Evolutionary conservation across 352 stramenopile species (phyloP).

Genomic region (Globisporangium abappressorium): DNA sequence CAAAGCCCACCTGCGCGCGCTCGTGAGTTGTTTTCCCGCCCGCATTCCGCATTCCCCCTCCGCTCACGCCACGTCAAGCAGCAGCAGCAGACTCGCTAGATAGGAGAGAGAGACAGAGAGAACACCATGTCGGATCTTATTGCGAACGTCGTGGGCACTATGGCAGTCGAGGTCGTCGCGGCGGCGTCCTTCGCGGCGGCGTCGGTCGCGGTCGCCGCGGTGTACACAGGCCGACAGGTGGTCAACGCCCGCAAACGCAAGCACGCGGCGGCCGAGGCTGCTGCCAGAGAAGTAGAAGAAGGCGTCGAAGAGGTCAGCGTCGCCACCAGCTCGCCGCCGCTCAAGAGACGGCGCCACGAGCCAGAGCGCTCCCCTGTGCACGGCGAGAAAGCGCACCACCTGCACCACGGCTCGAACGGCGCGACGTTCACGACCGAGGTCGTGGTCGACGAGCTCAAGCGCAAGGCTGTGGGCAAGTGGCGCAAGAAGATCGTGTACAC

Average conservation of each 20-base stretch:
- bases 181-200: constrained; percentile 45
- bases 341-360: constrained; percentile 35
- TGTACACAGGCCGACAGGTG: constrained; percentile 19
- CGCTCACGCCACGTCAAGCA: neutral
- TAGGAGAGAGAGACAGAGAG: neutral
- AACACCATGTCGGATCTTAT: constrained; percentile 19
- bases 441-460: constrained; percentile 50
- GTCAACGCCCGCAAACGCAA: constrained; percentile 28
- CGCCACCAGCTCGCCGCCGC: constrained; percentile 9
- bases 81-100: neutral
- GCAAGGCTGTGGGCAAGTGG: constrained; percentile 38
- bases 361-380: constrained; percentile 13
- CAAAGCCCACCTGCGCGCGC: no score
- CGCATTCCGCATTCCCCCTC: constrained; percentile 14
- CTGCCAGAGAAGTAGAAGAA: neutral
- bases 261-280: constrained; percentile 7
- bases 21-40: constrained; percentile 5
- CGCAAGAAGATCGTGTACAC: constrained; percentile 77
- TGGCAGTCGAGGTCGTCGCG: constrained; percentile 45
- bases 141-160: constrained; percentile 30
- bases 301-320: neutral
- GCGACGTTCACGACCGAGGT: constrained; percentile 33
- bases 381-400: neutral
- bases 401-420: constrained; percentile 29
- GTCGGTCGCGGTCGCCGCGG: constrained; percentile 32